A percentile compares a stretch with the other conserved stretches of the same genome.
phyloP scores from a whole-genome alignment of 495 filamentous ascomycete species.

The Darksidea phi region DNA sequence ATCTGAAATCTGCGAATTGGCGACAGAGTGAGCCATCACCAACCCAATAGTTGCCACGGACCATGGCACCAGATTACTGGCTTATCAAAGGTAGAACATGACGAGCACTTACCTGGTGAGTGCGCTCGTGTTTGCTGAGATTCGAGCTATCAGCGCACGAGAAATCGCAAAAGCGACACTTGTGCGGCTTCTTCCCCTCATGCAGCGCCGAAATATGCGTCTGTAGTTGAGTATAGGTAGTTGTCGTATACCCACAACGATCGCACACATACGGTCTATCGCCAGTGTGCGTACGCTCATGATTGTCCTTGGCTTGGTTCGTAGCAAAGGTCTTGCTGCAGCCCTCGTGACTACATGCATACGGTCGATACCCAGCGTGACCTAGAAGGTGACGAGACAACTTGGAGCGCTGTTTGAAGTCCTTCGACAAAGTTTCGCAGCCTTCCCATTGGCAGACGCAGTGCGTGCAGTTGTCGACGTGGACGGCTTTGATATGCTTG shows the following conservation, averaged over 20 bases:
- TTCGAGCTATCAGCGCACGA: constrained; percentile 31
- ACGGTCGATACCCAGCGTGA: constrained; percentile 32
- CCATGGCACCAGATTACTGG: not conserved
- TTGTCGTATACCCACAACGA: constrained; percentile 28
- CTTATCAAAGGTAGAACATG: not conserved
- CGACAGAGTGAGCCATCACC: no score
- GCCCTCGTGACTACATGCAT: constrained; percentile 23
- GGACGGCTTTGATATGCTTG: constrained; percentile 29
- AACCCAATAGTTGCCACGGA: no score
- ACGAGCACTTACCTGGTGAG: constrained; percentile 20
- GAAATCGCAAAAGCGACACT: constrained; percentile 32
- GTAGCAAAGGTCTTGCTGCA: constrained; percentile 35
- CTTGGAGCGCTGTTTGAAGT: constrained; percentile 36
- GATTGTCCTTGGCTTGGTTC: constrained; percentile 37
- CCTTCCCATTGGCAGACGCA: constrained; percentile 33
- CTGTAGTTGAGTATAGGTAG: constrained; percentile 34
- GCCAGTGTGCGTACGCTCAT: constrained; percentile 35
- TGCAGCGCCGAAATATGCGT: constrained; percentile 34
- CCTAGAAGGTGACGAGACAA: constrained; percentile 29
- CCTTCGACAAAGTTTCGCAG: constrained; percentile 24
- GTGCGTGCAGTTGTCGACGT: constrained; percentile 24
- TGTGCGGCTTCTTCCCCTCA: constrained; percentile 24
- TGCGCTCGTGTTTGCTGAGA: constrained; percentile 36
- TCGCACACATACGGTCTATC: constrained; percentile 33
- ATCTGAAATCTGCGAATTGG: no score